Conservation (phyloP, 441 rosid species). For the Metrosideros polymorpha region DNA sequence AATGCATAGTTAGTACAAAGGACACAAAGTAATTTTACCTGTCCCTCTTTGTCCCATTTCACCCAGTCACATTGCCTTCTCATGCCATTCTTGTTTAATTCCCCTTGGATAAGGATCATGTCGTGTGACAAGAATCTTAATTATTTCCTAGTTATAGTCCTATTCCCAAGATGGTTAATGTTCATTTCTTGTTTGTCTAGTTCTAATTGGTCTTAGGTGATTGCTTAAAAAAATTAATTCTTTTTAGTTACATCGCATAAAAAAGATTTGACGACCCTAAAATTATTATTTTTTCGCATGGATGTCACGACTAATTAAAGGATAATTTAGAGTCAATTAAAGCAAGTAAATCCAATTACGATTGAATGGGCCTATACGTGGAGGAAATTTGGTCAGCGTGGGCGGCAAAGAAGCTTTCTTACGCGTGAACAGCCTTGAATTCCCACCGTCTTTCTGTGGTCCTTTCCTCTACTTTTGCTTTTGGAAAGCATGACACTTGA, state of each 20-base stretch:
- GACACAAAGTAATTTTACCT: background rate
- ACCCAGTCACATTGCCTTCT: background rate
- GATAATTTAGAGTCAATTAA: background rate
- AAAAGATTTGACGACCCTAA: background rate
- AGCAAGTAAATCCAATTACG: background rate
- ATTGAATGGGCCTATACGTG: background rate
- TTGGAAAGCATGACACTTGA: background rate
- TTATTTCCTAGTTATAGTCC: background rate
- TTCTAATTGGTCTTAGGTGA: background rate
- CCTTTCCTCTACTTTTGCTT: background rate
- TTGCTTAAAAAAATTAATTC: background rate
- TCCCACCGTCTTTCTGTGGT: no score
- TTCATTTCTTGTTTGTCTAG: background rate
- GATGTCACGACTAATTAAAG: background rate
- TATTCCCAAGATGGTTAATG: background rate
- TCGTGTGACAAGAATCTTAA: background rate
- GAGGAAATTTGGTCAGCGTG: background rate
- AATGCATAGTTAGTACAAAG: background rate
- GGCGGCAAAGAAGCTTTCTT: background rate
- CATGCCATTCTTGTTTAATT: background rate
- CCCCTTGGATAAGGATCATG: background rate
- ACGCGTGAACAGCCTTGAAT: background rate
- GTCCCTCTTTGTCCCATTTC: background rate
- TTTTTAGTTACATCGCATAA: background rate
- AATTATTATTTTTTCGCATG: background rate